Conservation (phyloP, 2,329 filamentous ascomycete species). For the Aspergillus tanneri region DNA sequence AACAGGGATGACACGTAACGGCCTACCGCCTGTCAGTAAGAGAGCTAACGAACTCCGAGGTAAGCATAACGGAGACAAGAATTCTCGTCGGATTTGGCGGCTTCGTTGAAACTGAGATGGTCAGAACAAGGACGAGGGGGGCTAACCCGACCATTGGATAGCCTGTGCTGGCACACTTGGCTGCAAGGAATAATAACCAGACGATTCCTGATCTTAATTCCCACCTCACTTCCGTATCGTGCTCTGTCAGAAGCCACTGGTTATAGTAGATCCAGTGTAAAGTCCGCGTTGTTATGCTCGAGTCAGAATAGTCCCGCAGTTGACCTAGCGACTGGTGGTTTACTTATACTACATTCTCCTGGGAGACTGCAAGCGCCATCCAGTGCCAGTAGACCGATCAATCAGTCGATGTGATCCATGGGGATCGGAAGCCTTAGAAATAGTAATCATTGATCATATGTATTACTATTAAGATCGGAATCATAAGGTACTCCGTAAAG, state of each 20-base stretch:
- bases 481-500: background rate
- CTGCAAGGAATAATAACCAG: background rate
- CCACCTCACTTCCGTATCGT: too few relatives aligned
- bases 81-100: background rate
- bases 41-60: background rate
- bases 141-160: background rate
- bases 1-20: slow-evolving; percentile 35
- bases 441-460: background rate
- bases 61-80: background rate
- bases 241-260: too few relatives aligned
- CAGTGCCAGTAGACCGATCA: background rate
- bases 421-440: background rate
- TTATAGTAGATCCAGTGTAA: too few relatives aligned
- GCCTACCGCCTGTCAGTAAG: slow-evolving; percentile 2
- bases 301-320: background rate
- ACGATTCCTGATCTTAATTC: background rate
- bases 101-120: background rate
- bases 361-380: background rate
- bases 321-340: background rate
- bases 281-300: too few relatives aligned
- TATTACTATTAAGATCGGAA: background rate
- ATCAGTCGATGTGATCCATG: background rate
- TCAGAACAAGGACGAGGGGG: background rate
- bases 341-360: background rate
- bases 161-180: background rate